Percentiles rank a stretch among this genome's conserved stretches.
phyloP scores from a whole-genome alignment of 345 rosid species.

The Durio zibethinus region DNA sequence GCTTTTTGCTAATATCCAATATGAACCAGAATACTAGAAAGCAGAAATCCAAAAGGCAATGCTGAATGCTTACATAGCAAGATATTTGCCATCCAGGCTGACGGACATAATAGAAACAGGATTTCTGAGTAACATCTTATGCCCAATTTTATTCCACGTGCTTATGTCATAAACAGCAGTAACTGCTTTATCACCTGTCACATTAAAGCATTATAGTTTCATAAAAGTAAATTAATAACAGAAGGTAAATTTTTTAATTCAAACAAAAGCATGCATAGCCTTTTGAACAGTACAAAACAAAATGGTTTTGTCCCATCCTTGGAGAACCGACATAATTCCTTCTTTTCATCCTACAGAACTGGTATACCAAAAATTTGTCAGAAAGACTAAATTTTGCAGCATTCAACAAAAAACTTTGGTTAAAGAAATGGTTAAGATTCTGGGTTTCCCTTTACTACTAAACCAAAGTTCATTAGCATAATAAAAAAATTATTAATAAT shows the following conservation, averaged over 20 bases:
- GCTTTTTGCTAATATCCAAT: neutral
- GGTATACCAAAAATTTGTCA: constrained; percentile 7
- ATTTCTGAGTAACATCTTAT: constrained; percentile 78
- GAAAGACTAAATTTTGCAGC: constrained; percentile 3
- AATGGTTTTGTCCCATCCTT: constrained; percentile 95
- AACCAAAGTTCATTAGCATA: too few relatives aligned
- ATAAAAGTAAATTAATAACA: neutral
- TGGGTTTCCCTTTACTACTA: too few relatives aligned
- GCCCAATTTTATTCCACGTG: constrained; percentile 88
- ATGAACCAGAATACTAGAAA: neutral
- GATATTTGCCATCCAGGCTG: constrained; percentile 93
- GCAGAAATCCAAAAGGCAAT: neutral
- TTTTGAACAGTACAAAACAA: constrained; percentile 74
- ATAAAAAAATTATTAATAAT: too few relatives aligned
- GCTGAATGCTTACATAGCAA: constrained; percentile 65
- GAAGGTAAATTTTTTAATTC: neutral
- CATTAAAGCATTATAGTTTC: neutral
- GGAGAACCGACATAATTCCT: constrained; percentile 81
- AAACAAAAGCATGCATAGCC: constrained; percentile 35
- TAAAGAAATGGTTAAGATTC: constrained; percentile 23
- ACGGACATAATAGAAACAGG: constrained; percentile 76
- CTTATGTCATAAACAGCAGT: constrained; percentile 85
- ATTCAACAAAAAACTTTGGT: neutral
- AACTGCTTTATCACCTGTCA: constrained; percentile 62
- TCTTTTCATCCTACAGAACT: constrained; percentile 64